These are phyloP conservation scores for Fraxinus baroniana DNA, from an alignment of 305 asterid genomes.

Conservation along the genomic window DNA sequence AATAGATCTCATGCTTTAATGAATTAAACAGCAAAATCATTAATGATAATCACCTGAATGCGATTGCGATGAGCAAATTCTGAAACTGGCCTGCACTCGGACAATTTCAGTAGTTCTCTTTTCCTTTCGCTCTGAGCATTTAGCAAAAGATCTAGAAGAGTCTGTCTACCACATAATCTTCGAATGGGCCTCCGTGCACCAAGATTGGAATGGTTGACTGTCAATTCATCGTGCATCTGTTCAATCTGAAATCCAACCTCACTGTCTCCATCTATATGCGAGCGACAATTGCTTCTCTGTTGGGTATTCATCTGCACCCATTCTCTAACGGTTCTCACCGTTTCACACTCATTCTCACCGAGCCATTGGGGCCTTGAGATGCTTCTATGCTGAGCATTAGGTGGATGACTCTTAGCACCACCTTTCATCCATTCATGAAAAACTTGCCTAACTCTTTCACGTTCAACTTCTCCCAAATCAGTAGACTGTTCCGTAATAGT, in stretches of 20 bases:
- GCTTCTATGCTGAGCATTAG: constrained; percentile 29
- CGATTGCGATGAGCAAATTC: constrained; percentile 82
- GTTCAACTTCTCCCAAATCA: constrained; percentile 71
- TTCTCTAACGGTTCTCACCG: constrained; percentile 58
- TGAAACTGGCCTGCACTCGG: constrained; percentile 64
- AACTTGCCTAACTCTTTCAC: constrained; percentile 74
- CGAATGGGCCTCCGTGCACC: constrained; percentile 57
- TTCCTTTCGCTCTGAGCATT: constrained; percentile 70
- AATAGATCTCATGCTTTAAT: constrained; percentile 25
- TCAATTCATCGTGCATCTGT: constrained; percentile 44
- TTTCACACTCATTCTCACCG: constrained; percentile 49
- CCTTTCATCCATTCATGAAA: constrained; percentile 76
- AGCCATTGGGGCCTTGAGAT: constrained; percentile 45
- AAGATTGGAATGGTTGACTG: constrained; percentile 20
- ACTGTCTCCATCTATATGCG: constrained; percentile 43
- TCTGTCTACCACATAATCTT: constrained; percentile 82
- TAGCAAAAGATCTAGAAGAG: constrained; percentile 73
- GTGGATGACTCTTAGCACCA: constrained; percentile 44
- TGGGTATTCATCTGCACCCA: constrained; percentile 44
- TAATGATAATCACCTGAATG: constrained; percentile 45
- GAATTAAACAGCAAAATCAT: constrained; percentile 10
- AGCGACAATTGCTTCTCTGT: constrained; percentile 42
- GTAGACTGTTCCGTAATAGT: constrained; percentile 59
- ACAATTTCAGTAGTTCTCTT: constrained; percentile 57
- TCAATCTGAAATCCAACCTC: constrained; percentile 56